These are phyloP conservation scores for Colletotrichum sublineola DNA, from an alignment of 2,329 filamentous ascomycete genomes.

Conservation along the genomic window DNA sequence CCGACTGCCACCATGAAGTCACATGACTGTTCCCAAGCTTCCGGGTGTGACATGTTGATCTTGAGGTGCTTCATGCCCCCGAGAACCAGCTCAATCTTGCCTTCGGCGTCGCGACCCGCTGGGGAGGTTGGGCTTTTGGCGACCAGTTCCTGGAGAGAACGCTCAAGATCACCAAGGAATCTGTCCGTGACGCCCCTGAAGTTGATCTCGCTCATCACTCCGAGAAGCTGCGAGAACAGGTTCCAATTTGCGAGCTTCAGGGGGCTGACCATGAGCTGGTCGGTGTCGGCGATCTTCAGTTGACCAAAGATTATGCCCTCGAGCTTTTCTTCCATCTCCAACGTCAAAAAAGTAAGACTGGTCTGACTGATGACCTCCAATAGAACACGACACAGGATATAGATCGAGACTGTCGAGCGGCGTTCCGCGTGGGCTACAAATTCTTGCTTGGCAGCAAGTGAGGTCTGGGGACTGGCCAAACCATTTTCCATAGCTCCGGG, in stretches of 20 bases:
- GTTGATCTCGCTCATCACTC: constrained; percentile 95
- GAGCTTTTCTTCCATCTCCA: constrained; percentile 93
- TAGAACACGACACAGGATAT: constrained; percentile 92
- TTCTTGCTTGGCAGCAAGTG: constrained; percentile 71
- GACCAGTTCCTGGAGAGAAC: constrained; percentile 80
- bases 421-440: constrained; percentile 85
- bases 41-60: constrained; percentile 79
- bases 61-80: constrained; percentile 92
- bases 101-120: constrained; percentile 77
- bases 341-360: constrained; percentile 82
- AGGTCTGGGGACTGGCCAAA: constrained; percentile 48
- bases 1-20: constrained; percentile 88
- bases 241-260: constrained; percentile 96
- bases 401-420: constrained; percentile 93
- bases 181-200: constrained; percentile 86
- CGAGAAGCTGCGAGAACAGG: constrained; percentile 90
- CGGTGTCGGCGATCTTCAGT: constrained; percentile 87
- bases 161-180: constrained; percentile 85
- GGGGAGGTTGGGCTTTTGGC: constrained; percentile 73
- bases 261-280: constrained; percentile 81
- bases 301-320: constrained; percentile 98
- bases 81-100: constrained; percentile 87
- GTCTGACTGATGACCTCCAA: constrained; percentile 96
- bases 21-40: constrained; percentile 87
- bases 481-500: constrained; percentile 50